phyloP scores from a whole-genome alignment of 2,329 filamentous ascomycete genomes.

The Phyllosticta citriasiana region DNA sequence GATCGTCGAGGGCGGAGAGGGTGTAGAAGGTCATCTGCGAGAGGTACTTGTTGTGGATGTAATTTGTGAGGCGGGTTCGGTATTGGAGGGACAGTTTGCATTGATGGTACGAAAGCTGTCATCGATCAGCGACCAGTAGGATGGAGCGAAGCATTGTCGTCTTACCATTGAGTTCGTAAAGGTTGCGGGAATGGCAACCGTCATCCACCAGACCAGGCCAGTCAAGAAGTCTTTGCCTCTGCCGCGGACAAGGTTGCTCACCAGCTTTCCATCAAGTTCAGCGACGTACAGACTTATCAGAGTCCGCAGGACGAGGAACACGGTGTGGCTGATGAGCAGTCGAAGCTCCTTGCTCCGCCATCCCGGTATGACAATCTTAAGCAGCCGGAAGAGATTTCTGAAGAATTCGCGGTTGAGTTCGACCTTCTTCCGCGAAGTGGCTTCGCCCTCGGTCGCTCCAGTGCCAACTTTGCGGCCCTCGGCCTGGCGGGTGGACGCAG shows the following conservation, averaged over 20 bases:
- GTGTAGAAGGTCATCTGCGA: conserved; percentile 98
- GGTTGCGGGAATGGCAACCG: conserved; percentile 88
- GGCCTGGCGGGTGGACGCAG: conserved; percentile 60
- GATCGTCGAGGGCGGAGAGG: conserved; percentile 86
- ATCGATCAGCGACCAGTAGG: conserved; percentile 12
- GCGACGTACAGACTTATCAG: conserved; percentile 93
- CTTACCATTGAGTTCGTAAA: conserved; percentile 96
- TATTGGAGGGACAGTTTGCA: conserved; percentile 90
- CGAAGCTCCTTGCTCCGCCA: conserved; percentile 83
- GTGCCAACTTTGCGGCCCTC: conserved; percentile 43
- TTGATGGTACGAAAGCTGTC: conserved; percentile 86
- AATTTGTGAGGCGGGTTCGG: conserved; percentile 81
- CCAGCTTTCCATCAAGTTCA: conserved; percentile 85
- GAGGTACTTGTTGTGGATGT: conserved; percentile 92
- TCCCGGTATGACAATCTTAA: conserved; percentile 82
- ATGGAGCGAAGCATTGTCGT: not conserved
- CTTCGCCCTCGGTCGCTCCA: conserved; percentile 25
- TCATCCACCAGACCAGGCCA: conserved; percentile 95
- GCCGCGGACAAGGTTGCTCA: conserved; percentile 84
- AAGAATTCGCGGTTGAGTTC: conserved; percentile 86
- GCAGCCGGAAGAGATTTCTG: conserved; percentile 62
- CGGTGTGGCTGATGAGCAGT: conserved; percentile 78
- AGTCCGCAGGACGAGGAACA: conserved; percentile 84
- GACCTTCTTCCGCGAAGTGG: conserved; percentile 59
- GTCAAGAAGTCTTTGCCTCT: conserved; percentile 83